phyloP scores from a whole-genome alignment of 768 basidiomycete species.

The Suillus decipiens region DNA sequence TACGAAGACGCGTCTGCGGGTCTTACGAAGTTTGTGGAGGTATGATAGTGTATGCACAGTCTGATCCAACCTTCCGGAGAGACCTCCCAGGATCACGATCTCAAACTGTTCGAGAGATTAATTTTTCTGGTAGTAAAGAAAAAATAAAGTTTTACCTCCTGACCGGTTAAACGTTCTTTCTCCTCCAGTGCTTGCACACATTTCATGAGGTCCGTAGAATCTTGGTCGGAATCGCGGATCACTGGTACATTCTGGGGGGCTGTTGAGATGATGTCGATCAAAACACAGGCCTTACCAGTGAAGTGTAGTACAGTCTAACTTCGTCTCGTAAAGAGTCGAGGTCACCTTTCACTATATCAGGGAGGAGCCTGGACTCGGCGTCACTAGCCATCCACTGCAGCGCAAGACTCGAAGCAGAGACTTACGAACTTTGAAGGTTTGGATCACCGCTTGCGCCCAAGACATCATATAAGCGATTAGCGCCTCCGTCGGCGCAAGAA shows the following conservation, averaged over 20 bases:
- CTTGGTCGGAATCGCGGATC: conserved; percentile 66
- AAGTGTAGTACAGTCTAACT: conserved; percentile 67
- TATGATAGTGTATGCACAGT: conserved; percentile 88
- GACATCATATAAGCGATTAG: conserved; percentile 77
- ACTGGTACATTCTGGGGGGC: conserved; percentile 63
- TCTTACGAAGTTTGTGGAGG: conserved; percentile 75
- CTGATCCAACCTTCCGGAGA: conserved; percentile 92
- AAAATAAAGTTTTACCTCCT: conserved; percentile 34
- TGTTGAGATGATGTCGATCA: conserved; percentile 1
- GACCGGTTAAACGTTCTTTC: conserved; percentile 47
- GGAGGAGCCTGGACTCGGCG: conserved; percentile 56
- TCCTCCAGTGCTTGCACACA: conserved; percentile 68
- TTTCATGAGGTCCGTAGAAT: conserved; percentile 97
- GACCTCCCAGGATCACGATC: conserved; percentile 81
- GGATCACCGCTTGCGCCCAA: conserved; percentile 19
- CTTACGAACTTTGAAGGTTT: conserved; percentile 20
- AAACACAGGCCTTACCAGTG: conserved; percentile 41
- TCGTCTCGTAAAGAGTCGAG: conserved; percentile 84
- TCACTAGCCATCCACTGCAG: conserved; percentile 9
- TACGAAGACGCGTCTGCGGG: conserved; percentile 61
- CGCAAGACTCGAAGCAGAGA: not conserved
- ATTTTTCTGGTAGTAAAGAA: not conserved
- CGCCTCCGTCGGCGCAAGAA: conserved; percentile 87
- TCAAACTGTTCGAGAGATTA: conserved; percentile 48
- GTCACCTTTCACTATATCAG: conserved; percentile 92